Conservation (phyloP, 1,139 yeast species). For the Wickerhamomyces sp. region DNA sequence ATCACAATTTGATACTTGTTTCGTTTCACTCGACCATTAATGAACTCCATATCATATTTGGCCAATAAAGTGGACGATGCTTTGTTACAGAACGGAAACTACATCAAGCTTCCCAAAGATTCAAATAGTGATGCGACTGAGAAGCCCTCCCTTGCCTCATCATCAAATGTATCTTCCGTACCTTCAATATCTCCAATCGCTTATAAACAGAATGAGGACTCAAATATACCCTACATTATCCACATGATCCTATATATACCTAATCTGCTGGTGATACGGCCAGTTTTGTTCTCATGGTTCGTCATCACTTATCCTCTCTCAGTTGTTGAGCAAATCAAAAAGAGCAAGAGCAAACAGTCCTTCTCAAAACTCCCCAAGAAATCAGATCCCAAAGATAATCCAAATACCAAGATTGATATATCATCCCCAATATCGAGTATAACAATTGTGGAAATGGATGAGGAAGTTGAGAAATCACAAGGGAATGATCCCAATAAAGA, state of each 20-base stretch:
- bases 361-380: constrained; percentile 16
- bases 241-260: constrained; percentile 37
- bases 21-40: too few relatives aligned
- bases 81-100: constrained; percentile 16
- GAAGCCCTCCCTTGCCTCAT: neutral
- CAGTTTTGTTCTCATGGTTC: constrained; percentile 40
- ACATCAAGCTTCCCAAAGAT: too few relatives aligned
- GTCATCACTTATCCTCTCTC: constrained; percentile 47
- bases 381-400: constrained; percentile 15
- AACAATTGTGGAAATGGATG: constrained; percentile 21
- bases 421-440: constrained; percentile 3
- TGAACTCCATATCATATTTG: constrained; percentile 35
- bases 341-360: neutral
- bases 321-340: constrained; percentile 29
- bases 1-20: too few relatives aligned
- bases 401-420: neutral
- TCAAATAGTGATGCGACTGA: too few relatives aligned
- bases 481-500: constrained; percentile 31
- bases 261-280: constrained; percentile 38
- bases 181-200: neutral
- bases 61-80: constrained; percentile 30
- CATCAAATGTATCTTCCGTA: neutral
- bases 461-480: constrained; percentile 19
- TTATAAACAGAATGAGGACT: constrained; percentile 4
- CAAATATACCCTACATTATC: constrained; percentile 7